A percentile compares a stretch with the other conserved stretches of the same genome.
Evolutionary conservation across 805 yeast species (phyloP).

Genomic region (Maudiozyma barnettii): DNA sequence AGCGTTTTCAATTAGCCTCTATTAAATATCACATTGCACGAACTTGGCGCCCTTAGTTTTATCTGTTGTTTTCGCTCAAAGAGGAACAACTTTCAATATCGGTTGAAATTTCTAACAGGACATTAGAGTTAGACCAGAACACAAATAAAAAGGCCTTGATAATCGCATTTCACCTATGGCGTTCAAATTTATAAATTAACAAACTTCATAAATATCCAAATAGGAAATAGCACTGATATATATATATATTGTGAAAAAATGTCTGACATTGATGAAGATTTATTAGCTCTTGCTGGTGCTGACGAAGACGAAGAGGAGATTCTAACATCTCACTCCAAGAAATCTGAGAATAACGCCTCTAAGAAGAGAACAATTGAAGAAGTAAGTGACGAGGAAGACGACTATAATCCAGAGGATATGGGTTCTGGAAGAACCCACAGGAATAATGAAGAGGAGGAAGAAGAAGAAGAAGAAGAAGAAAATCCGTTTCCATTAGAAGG

Average conservation of each 20-base stretch:
- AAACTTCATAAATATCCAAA: no score
- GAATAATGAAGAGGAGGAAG: slow-evolving; percentile 30
- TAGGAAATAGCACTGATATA: no score
- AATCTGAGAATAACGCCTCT: slow-evolving; percentile 24
- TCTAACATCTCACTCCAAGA: slow-evolving; percentile 23
- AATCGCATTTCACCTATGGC: no score
- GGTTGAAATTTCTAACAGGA: no score
- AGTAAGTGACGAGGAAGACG: slow-evolving; percentile 30
- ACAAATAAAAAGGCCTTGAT: no score
- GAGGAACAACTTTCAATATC: no score
- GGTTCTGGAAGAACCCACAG: slow-evolving; percentile 22
- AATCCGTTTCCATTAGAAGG: slow-evolving; percentile 94
- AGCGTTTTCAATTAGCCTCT: no score
- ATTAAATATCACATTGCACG: no score
- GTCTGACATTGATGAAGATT: slow-evolving; percentile 91
- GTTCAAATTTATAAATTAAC: no score
- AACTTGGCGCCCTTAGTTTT: no score
- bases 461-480: slow-evolving; percentile 32
- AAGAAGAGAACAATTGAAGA: slow-evolving; percentile 29
- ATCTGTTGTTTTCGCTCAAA: no score
- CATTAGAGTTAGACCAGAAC: no score
- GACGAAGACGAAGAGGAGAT: slow-evolving; percentile 40
- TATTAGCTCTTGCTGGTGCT: slow-evolving; percentile 88
- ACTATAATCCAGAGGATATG: slow-evolving; percentile 27
- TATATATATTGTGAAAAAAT: slow-evolving; percentile 25